Evolutionary conservation across 352 stramenopile species (phyloP), one percentile per base, ranked within the genome.

Genomic region (Globisporangium perplexum): DNA sequence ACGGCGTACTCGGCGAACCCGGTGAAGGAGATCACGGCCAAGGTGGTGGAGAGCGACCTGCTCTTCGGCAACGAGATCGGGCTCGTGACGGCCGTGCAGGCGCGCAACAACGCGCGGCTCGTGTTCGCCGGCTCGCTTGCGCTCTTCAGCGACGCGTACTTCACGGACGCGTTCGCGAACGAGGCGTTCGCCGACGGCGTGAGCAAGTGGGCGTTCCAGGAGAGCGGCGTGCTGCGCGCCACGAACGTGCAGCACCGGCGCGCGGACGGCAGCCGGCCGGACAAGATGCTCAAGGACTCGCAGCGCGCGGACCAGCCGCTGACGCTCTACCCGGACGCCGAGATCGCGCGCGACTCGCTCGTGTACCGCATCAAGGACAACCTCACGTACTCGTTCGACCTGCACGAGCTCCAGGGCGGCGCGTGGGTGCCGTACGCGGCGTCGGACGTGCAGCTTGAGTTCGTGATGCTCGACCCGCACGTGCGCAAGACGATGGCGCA

Each of bases 311-410:
- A 97, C 63, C 74, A 96, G 58, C 88, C 92, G 12, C 77, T 90
- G 38, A 96, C 89, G 47, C 70, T 97, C 15, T 97, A 96, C 67
- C 88, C 88, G 20, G 89, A 97, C 52, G 84, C 86, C 28, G 68
- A 77, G 57, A 77, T 77, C 41, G 57, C 57, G 39, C 57, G 57
- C 39, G 57, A 63, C 38, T 59, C 52, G 41, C 44, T 97, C 35
- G 90, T 97, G 46, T 98, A 97, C 69, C 89, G 92, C 45, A 72
- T 97, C 53, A 97, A 96, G 66, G 92, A 97, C 71, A 94, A 97
- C 59, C 61, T 98, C 15, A 95, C 84, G 44, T 98, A 96, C 68
- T 92, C 80, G 33, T 76, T 97, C 45, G 83, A 94, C 55, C 65
- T 98, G 35, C 77, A 97, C 54, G 86, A 97, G 65, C 91, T 88